Evolutionary conservation across 371 early-diverging fungal genomes (phyloP).

Genomic region (Saksenaea oblongispora): DNA sequence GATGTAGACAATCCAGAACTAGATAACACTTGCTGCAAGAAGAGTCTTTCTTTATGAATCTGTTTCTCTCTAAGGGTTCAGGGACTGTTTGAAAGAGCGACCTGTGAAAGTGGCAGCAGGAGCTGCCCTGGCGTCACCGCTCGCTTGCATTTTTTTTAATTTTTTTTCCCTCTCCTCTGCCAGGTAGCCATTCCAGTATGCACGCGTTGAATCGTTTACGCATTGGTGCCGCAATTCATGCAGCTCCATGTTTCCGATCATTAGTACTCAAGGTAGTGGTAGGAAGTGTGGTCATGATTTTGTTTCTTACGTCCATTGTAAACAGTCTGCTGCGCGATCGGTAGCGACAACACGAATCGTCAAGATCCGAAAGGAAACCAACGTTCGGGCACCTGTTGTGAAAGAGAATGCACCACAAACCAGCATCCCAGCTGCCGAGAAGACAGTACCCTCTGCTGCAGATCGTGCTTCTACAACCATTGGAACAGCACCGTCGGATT

Average conservation of each 20-base stretch:
- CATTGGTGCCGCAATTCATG: background rate
- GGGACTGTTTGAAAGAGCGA: too few species aligned
- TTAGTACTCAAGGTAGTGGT: background rate
- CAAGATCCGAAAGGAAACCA: background rate
- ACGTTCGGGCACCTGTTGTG: background rate
- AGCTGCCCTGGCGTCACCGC: too few species aligned
- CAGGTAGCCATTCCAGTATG: background rate
- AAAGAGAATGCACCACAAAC: background rate
- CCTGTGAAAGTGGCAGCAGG: too few species aligned
- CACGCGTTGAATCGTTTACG: background rate
- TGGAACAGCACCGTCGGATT: background rate
- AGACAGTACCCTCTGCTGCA: too few species aligned
- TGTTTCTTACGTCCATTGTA: background rate
- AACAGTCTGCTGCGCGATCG: background rate
- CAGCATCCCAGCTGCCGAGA: background rate
- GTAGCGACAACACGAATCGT: background rate
- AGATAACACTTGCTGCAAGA: too few species aligned
- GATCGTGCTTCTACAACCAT: background rate
- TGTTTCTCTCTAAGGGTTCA: too few species aligned
- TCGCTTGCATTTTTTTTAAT: too few species aligned
- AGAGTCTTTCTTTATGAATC: too few species aligned
- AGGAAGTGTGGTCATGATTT: background rate
- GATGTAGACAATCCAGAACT: too few species aligned
- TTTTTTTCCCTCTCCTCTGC: too few species aligned
- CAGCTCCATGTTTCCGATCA: background rate